These are phyloP conservation scores for Hypoxylon intermedium DNA, from an alignment of 495 filamentous ascomycete genomes.

Conservation along the genomic window DNA sequence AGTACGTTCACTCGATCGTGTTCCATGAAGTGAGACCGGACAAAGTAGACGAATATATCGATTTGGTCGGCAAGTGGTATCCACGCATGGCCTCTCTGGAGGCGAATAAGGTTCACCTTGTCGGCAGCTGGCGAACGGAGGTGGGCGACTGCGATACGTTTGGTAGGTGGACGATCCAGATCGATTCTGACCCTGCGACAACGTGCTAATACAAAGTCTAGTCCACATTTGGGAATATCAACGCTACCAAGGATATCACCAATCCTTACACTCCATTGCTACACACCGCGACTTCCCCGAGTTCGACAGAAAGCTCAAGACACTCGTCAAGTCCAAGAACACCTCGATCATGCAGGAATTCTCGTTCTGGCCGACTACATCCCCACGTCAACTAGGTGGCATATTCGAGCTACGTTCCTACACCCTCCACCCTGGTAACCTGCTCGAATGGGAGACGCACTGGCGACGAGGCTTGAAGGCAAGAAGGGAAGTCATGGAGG, in stretches of 20 bases:
- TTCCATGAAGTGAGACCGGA: conserved; percentile 97
- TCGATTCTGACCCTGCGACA: neutral
- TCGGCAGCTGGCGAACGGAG: conserved; percentile 98
- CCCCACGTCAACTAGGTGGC: conserved; percentile 87
- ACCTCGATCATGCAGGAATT: conserved; percentile 98
- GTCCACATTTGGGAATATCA: conserved; percentile 99
- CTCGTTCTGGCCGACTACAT: conserved; percentile 97
- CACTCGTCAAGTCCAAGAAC: conserved; percentile 79
- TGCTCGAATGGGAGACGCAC: conserved; percentile 98
- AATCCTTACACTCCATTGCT: conserved; percentile 83
- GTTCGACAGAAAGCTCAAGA: conserved; percentile 82
- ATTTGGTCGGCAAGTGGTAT: conserved; percentile 92
- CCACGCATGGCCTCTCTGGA: conserved; percentile 79
- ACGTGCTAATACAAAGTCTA: conserved; percentile 45
- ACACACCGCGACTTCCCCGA: conserved; percentile 78
- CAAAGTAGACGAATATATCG: conserved; percentile 91
- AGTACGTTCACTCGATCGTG: conserved; percentile 98
- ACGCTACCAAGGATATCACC: conserved; percentile 93
- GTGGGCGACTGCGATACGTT: conserved; percentile 98
- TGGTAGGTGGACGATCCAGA: conserved; percentile 64
- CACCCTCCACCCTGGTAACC: conserved; percentile 91
- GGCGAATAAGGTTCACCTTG: conserved; percentile 92
- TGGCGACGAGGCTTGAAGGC: conserved; percentile 94
- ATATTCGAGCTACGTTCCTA: conserved; percentile 97
- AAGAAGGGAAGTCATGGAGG: conserved; percentile 94